Evolutionary conservation across 2,329 filamentous ascomycete species (phyloP).

Genomic region (Ophiostoma tasmaniense): DNA sequence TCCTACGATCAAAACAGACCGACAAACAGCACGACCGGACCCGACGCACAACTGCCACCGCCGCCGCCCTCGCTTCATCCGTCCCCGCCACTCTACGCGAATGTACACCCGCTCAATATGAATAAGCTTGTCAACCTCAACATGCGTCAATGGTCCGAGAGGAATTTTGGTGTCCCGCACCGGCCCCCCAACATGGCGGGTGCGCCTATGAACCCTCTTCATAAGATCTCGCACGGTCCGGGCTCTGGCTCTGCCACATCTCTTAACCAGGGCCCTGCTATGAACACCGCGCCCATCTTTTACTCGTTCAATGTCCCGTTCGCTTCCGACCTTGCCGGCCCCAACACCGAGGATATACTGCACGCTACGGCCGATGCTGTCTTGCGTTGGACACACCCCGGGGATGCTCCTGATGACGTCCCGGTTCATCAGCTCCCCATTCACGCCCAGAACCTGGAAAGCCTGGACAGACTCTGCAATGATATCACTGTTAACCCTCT

Average conservation of each 20-base stretch:
- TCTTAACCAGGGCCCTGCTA: constrained; percentile 50
- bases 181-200: constrained; percentile 46
- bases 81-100: constrained; percentile 21
- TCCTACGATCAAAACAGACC: too few relatives aligned
- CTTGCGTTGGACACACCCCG: constrained; percentile 86
- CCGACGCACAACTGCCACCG: not conserved
- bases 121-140: constrained; percentile 56
- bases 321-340: constrained; percentile 81
- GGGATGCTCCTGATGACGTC: constrained; percentile 73
- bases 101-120: constrained; percentile 34
- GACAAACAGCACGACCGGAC: not conserved
- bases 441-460: constrained; percentile 76
- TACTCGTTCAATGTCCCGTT: constrained; percentile 98
- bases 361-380: constrained; percentile 84
- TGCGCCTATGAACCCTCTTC: constrained; percentile 47
- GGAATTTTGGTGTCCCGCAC: constrained; percentile 57
- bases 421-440: constrained; percentile 86
- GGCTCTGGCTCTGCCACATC: constrained; percentile 24
- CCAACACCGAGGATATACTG: constrained; percentile 88
- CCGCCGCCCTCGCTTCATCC: not conserved
- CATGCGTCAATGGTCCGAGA: constrained; percentile 64
- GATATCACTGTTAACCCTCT: constrained; percentile 65
- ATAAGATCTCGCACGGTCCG: constrained; percentile 44
- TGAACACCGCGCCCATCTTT: constrained; percentile 75
- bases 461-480: constrained; percentile 69